These are phyloP conservation scores for Torulaspora quercuum DNA, from an alignment of 805 yeast genomes.

Conservation along the genomic window DNA sequence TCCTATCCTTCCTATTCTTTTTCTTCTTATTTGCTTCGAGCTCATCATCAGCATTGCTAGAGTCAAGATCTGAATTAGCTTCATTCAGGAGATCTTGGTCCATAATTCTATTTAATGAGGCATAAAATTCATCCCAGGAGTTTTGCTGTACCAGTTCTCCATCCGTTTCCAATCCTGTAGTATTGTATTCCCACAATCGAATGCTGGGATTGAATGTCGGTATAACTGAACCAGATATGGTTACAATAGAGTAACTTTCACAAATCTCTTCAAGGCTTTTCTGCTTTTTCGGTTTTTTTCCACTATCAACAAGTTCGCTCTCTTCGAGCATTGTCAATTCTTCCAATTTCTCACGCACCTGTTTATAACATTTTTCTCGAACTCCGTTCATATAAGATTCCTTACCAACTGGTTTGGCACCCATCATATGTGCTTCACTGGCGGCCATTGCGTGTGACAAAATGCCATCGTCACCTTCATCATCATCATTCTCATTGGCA, in stretches of 20 bases:
- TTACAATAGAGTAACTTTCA: constrained; percentile 66
- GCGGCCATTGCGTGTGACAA: constrained; percentile 37
- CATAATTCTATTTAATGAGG: constrained; percentile 42
- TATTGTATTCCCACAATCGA: constrained; percentile 84
- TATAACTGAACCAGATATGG: constrained; percentile 67
- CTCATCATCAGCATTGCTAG: constrained; percentile 10
- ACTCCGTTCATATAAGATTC: constrained; percentile 58
- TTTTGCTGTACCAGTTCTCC: constrained; percentile 20
- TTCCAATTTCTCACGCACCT: constrained; percentile 38
- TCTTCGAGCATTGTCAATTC: constrained; percentile 14
- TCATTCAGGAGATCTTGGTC: constrained; percentile 15
- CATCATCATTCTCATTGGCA: constrained; percentile 14
- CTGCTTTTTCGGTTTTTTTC: constrained; percentile 9
- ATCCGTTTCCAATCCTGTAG: constrained; percentile 47
- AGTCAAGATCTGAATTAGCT: constrained; percentile 20
- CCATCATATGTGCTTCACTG: constrained; percentile 42
- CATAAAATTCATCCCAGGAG: constrained; percentile 61
- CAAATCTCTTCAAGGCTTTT: constrained; percentile 27
- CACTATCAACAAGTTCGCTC: constrained; percentile 19
- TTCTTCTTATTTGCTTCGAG: constrained; percentile 25
- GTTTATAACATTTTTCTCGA: constrained; percentile 51
- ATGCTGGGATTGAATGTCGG: constrained; percentile 85
- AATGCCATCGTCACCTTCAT: constrained; percentile 28
- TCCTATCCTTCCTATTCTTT: constrained; percentile 21
- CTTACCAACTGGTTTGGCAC: constrained; percentile 68